Evolutionary conservation across 345 rosid genomes (phyloP), one percentile per base, ranked within the genome.

Genomic region (Clausena lansium): DNA sequence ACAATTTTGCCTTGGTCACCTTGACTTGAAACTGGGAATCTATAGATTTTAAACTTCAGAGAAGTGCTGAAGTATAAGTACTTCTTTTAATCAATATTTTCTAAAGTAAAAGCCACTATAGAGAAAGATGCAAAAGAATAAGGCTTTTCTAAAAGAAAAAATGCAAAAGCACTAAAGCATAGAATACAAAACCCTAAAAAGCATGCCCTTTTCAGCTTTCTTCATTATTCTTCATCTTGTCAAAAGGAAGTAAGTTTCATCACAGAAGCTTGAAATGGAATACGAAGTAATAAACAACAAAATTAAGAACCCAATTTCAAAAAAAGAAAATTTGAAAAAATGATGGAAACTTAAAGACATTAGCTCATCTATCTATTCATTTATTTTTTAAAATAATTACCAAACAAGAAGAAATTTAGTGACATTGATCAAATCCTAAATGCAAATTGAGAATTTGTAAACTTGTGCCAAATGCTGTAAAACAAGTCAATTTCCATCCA

Each of bases 71-170:
- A 5, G 38, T 35, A 65, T 52, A 76, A 32, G 72, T 66, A 33
- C 50, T 33, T 76, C 27, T 33, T 32, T 59, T 62, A 74, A 68
- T 15, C 68, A 73, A 36, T n/a, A 30, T 82, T 20, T 65, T 38
- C 63, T 4, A 64, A 79, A 74, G 67, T 59, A 7, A 76, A 45
- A 67, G 77, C 50, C 60, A 75, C 58, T 74, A 71, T 10, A 71
- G 76, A 75, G 82, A 59, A 70, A 76, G 67, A 80, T 24, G 67
- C 77, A 79, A 87, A 84, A 81, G 80, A 58, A 74, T 52, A 73
- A 74, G 15, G 70, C 76, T 76, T 68, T 76, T 64, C 70, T 47
- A 36, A 59, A 50, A 79, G 76, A 71, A 47, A 45, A 58, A 78
- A 74, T 73, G 79, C 80, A 59, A 81, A 81, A 60, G 36, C 55